Evolutionary conservation across 2,329 filamentous ascomycete genomes (phyloP).

Genomic region (Sordariomycetes sp.): DNA sequence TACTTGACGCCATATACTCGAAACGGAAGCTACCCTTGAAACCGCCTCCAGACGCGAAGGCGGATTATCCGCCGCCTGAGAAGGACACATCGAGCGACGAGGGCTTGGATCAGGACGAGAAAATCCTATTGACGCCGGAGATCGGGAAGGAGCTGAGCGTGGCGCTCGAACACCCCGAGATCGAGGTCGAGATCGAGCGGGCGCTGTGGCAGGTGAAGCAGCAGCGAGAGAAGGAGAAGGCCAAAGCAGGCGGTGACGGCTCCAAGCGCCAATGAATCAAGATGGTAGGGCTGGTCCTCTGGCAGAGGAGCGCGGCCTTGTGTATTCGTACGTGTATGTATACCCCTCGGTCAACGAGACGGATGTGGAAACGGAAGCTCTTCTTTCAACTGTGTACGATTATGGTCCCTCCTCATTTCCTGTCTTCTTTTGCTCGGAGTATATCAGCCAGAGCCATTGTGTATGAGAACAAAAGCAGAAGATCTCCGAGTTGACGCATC

Average conservation of each 20-base stretch:
- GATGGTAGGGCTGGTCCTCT: background rate
- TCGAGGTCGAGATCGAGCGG: conserved; percentile 63
- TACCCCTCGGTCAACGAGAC: background rate
- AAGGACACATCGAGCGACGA: conserved; percentile 5
- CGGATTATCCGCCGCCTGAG: background rate
- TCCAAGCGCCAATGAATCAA: background rate
- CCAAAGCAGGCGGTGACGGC: background rate
- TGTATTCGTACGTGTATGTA: background rate
- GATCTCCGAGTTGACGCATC: too few species aligned
- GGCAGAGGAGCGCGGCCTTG: background rate
- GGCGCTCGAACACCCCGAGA: conserved; percentile 55
- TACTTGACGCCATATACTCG: conserved; percentile 64
- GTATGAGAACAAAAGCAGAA: background rate
- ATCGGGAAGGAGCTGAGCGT: conserved; percentile 23
- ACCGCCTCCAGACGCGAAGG: conserved; percentile 3
- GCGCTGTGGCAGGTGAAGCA: conserved; percentile 64
- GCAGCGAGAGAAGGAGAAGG: conserved; percentile 29
- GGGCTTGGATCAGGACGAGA: conserved; percentile 7
- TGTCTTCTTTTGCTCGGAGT: background rate
- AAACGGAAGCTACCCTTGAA: conserved; percentile 10
- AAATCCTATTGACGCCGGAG: conserved; percentile 10
- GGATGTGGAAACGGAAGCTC: background rate
- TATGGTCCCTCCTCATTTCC: background rate
- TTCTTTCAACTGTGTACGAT: background rate
- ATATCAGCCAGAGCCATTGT: background rate